Evolutionary conservation across 2,329 filamentous ascomycete species (phyloP).

Genomic region (Phyllosticta paracitricarpa): DNA sequence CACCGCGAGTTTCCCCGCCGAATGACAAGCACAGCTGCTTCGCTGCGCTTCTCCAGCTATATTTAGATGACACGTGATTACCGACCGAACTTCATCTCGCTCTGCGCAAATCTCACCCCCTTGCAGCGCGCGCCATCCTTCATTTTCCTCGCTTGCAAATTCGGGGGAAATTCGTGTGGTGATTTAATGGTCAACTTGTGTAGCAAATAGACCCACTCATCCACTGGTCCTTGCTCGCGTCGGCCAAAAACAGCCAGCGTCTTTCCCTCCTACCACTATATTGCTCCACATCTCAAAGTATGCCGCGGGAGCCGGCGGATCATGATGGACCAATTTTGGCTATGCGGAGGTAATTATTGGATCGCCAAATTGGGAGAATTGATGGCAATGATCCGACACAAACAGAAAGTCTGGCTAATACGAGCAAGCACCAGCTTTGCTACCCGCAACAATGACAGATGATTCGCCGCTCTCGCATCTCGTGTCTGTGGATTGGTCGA

Average conservation of each 20-base stretch:
- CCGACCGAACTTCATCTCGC: no score
- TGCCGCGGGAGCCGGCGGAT: not conserved
- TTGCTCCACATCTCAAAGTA: not conserved
- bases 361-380: not conserved
- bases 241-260: not conserved
- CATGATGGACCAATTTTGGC: no score
- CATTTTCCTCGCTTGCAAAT: no score
- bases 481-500: not conserved
- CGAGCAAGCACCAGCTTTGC: not conserved
- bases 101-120: no score
- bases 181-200: no score
- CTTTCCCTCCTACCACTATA: not conserved
- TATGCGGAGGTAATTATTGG: not conserved
- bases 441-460: not conserved
- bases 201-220: no score
- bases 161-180: no score
- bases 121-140: no score
- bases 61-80: no score
- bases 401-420: not conserved
- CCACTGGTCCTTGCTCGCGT: not conserved
- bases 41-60: no score
- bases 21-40: no score
- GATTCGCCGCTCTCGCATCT: not conserved
- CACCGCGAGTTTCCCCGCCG: no score
- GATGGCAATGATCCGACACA: not conserved